A percentile compares a stretch with the other conserved stretches of the same genome.
These are phyloP conservation scores for Phytopythium cucurbitacearum DNA, from an alignment of 352 stramenopile species.

Conservation along the genomic window DNA sequence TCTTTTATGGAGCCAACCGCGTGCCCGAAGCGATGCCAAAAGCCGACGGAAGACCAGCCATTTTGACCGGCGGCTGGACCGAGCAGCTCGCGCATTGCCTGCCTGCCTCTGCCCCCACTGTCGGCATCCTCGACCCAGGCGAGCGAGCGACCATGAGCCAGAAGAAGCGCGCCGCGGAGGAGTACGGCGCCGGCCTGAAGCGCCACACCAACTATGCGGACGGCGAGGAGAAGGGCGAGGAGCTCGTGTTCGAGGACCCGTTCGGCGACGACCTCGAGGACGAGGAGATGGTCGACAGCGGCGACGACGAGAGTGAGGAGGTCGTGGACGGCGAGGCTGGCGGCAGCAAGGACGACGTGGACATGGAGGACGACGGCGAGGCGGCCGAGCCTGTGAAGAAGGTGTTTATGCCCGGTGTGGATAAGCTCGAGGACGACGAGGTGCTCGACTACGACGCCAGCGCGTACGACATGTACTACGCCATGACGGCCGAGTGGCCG, in stretches of 20 bases:
- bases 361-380: conserved; percentile 62
- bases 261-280: conserved; percentile 89
- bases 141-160: conserved; percentile 43
- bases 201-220: conserved; percentile 31
- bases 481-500: conserved; percentile 97
- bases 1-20: conserved; percentile 3
- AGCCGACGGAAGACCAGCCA: conserved; percentile 5
- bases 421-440: conserved; percentile 90
- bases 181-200: conserved; percentile 44
- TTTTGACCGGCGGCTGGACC: conserved; percentile 1
- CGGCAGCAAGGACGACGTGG: conserved; percentile 49
- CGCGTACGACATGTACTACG: conserved; percentile 99
- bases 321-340: conserved; percentile 40
- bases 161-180: conserved; percentile 65
- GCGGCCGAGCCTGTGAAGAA: conserved; percentile 65
- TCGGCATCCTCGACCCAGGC: background rate
- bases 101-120: no score
- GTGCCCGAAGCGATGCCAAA: conserved; percentile 1
- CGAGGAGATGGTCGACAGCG: conserved; percentile 86
- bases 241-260: conserved; percentile 86
- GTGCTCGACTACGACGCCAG: conserved; percentile 98
- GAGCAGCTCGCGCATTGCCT: no score
- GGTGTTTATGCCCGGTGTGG: conserved; percentile 93
- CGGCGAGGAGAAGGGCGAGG: conserved; percentile 39
- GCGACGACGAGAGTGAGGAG: conserved; percentile 70